Percentiles rank a stretch among this genome's conserved stretches.
phyloP scores from a whole-genome alignment of 768 basidiomycete genomes.

The Collybia mongolica region DNA sequence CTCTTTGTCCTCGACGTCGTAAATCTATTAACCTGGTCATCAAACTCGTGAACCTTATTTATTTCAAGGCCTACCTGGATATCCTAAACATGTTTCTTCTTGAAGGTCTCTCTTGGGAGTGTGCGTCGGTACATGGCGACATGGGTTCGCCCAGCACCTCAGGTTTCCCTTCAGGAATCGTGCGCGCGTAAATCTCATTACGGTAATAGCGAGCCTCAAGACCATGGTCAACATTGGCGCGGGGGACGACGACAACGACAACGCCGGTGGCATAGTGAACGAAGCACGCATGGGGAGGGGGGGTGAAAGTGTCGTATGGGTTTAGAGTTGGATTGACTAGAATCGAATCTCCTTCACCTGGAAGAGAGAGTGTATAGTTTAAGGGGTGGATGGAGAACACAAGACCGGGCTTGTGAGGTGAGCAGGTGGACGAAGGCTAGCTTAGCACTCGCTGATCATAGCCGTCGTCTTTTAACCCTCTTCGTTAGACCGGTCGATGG shows the following conservation, averaged over 20 bases:
- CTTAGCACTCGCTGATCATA: conserved; percentile 18
- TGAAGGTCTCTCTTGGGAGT: conserved; percentile 16
- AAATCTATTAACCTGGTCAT: no score
- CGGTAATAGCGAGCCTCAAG: conserved; percentile 21
- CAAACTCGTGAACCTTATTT: no score
- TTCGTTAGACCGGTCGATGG: conserved; percentile 1
- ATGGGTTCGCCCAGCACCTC: not conserved
- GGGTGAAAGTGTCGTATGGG: conserved; percentile 3
- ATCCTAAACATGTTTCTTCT: conserved; percentile 10
- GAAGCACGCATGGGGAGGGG: conserved; percentile 27
- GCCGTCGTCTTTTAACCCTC: conserved; percentile 2
- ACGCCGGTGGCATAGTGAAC: conserved; percentile 14
- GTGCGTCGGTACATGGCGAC: conserved; percentile 1
- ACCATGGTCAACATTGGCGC: conserved; percentile 17
- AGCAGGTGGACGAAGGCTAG: conserved; percentile 31
- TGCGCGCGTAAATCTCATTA: conserved; percentile 17
- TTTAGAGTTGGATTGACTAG: conserved; percentile 8
- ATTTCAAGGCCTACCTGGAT: not conserved
- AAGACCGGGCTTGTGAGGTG: conserved; percentile 33
- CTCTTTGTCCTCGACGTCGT: no score
- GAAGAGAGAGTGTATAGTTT: conserved; percentile 18
- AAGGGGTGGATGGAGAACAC: conserved; percentile 21
- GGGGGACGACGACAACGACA: conserved; percentile 22
- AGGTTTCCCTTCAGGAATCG: conserved; percentile 4
- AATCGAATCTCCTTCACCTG: conserved; percentile 21